Conservation (phyloP, 1,284 basidiomycete species). For the Fomitopsis betulina region DNA sequence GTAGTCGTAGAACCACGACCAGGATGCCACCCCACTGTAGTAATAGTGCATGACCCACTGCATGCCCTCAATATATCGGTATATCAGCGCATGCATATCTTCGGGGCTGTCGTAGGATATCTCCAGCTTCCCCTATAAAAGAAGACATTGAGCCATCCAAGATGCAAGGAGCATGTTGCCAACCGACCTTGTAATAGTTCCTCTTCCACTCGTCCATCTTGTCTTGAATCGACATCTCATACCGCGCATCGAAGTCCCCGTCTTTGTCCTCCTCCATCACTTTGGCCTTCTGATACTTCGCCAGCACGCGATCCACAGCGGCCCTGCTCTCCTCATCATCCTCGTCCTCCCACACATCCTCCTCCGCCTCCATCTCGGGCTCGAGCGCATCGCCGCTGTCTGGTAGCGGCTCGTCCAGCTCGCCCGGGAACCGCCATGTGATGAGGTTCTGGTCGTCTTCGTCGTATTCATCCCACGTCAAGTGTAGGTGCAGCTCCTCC, state of each 20-base stretch:
- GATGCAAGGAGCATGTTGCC: not conserved
- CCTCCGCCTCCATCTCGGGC: slow-evolving; percentile 22
- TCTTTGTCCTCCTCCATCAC: slow-evolving; percentile 65
- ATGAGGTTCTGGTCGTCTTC: slow-evolving; percentile 76
- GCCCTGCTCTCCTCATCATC: slow-evolving; percentile 44
- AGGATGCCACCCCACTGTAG: slow-evolving; percentile 94
- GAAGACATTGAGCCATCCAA: slow-evolving; percentile 1
- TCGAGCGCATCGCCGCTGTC: slow-evolving; percentile 28
- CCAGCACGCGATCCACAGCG: slow-evolving; percentile 81
- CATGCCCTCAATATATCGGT: slow-evolving; percentile 88
- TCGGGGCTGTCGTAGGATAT: slow-evolving; percentile 71
- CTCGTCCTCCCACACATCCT: slow-evolving; percentile 40
- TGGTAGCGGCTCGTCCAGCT: slow-evolving; percentile 36
- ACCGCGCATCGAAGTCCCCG: slow-evolving; percentile 72
- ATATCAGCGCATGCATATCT: slow-evolving; percentile 65
- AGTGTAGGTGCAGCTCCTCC: slow-evolving; percentile 66
- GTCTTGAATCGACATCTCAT: slow-evolving; percentile 70
- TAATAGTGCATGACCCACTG: slow-evolving; percentile 99
- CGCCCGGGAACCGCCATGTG: slow-evolving; percentile 55
- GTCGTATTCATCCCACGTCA: slow-evolving; percentile 90
- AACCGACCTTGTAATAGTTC: slow-evolving; percentile 79
- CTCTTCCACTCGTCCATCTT: slow-evolving; percentile 94
- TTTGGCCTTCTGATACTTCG: slow-evolving; percentile 85
- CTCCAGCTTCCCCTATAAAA: slow-evolving; percentile 71
- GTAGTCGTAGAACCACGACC: slow-evolving; percentile 99